Evolutionary conservation across 2,329 filamentous ascomycete genomes (phyloP), one percentile per base, ranked within the genome.

Genomic region (Fusarium newnesense): DNA sequence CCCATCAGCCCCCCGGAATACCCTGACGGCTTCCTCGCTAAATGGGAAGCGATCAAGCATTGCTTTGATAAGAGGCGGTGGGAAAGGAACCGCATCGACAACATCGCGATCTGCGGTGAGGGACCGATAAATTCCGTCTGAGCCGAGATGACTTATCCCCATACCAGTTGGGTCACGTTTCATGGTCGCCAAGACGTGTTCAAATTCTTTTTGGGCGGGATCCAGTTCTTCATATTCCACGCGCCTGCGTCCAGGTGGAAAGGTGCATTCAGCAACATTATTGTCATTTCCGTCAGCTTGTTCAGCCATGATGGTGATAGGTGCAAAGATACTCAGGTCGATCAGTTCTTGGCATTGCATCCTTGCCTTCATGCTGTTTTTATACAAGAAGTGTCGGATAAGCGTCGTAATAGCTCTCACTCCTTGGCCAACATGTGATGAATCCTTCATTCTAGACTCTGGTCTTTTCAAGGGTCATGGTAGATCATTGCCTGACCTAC

Each of bases 1-100:
- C 79, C 60, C 77, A 36, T 76, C 70, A 19, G 74, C 54, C 6
- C 70, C 75, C 9, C 67, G 60, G 11, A 62, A 73, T 2, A 9
- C 24, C 19, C 49, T 44, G 24, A 66, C 65, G 12, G 24, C 2
- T 42, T 72, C 54, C n/a, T 49, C 47, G 9, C 57, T 50, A 26
- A 63, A 73, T 3, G 67, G 67, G 4, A 64, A 21, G 4, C 64
- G 65, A 52, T 76, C 74, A 5, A 76, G 26, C 7, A 68, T 30
- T 11, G 72, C 70, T 40, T 76, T 75, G 37, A 76, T 60, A 1
- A 75, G 50, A 2, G 30, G 21, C 1, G 70, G 72, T 1, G 47
- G 34, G 13, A 74, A 59, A 6, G 65, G 30, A 5, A 52, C 64
- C 3, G 75, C 74, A 36, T 70, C 67, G n/a, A 72, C 34, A 9